phyloP scores from a whole-genome alignment of 208 protist genomes.

The Tritrichomonas foetus region DNA sequence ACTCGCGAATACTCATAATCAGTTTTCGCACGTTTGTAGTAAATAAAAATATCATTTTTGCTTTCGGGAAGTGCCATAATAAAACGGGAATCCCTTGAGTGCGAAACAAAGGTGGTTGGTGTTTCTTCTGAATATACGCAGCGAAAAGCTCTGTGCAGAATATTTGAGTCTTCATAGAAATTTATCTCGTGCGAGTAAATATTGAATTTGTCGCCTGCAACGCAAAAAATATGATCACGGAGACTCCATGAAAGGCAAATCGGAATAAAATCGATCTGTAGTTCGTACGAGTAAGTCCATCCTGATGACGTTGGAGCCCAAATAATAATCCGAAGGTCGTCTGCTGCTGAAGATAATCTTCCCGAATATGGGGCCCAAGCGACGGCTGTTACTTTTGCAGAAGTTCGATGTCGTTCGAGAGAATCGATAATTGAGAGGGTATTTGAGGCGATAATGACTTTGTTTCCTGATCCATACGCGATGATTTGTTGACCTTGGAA shows the following conservation, averaged over 20 bases:
- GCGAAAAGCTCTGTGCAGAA: no score
- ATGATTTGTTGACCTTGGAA: constrained; percentile 6
- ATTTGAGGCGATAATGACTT: background rate
- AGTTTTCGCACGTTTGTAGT: background rate
- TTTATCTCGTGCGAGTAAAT: background rate
- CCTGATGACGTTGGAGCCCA: background rate
- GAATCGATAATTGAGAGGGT: background rate
- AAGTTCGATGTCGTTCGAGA: background rate
- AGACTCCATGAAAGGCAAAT: background rate
- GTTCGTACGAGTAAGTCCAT: background rate
- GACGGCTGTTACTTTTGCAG: background rate
- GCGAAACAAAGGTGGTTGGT: background rate
- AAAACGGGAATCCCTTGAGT: background rate
- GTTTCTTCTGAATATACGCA: background rate
- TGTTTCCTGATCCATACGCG: constrained; percentile 1
- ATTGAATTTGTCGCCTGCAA: background rate
- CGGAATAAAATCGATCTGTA: background rate
- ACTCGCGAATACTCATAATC: background rate
- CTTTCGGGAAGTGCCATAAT: background rate
- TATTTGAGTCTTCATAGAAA: background rate
- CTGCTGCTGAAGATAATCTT: background rate
- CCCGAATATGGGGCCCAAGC: constrained; percentile 19
- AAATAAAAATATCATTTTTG: background rate
- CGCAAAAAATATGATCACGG: background rate
- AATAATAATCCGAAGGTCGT: background rate